These are phyloP conservation scores for Hysterium pulicare DNA, from an alignment of 2,329 filamentous ascomycete genomes.

Conservation along the genomic window DNA sequence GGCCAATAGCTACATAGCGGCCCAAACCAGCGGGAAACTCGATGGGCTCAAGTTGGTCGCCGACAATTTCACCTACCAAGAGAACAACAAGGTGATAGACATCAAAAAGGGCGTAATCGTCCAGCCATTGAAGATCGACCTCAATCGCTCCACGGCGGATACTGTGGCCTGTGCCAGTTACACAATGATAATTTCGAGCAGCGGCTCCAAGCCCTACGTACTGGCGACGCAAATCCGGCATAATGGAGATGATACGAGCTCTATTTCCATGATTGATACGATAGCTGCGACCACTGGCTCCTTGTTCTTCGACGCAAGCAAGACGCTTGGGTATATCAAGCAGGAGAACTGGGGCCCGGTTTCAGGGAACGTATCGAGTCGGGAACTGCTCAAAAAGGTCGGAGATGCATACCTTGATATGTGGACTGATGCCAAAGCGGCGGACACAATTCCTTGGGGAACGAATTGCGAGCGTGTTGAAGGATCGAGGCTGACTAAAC, in stretches of 20 bases:
- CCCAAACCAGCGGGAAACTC: conserved; percentile 19
- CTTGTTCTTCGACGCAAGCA: conserved; percentile 27
- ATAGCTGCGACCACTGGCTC: conserved; percentile 27
- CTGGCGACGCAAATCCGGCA: conserved; percentile 27
- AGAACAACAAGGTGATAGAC: conserved; percentile 27
- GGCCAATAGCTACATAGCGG: conserved; percentile 22
- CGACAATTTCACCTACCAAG: conserved; percentile 25
- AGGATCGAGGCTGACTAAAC: conserved; percentile 20
- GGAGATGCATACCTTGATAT: conserved; percentile 30
- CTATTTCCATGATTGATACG: conserved; percentile 24
- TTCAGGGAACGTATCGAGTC: conserved; percentile 15
- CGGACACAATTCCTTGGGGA: conserved; percentile 27
- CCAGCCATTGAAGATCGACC: conserved; percentile 18
- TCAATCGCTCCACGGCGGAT: conserved; percentile 25
- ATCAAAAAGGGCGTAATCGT: conserved; percentile 19
- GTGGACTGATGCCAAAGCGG: conserved; percentile 28
- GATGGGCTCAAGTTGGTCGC: conserved; percentile 16
- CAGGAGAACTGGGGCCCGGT: conserved; percentile 24
- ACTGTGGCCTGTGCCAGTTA: conserved; percentile 25
- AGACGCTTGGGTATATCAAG: conserved; percentile 24
- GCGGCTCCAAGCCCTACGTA: conserved; percentile 22
- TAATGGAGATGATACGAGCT: conserved; percentile 17
- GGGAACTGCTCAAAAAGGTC: conserved; percentile 23
- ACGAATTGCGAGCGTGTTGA: conserved; percentile 28
- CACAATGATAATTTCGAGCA: conserved; percentile 24